Evolutionary conservation across 1,284 basidiomycete genomes (phyloP).

Genomic region (Earliella scabrosa): DNA sequence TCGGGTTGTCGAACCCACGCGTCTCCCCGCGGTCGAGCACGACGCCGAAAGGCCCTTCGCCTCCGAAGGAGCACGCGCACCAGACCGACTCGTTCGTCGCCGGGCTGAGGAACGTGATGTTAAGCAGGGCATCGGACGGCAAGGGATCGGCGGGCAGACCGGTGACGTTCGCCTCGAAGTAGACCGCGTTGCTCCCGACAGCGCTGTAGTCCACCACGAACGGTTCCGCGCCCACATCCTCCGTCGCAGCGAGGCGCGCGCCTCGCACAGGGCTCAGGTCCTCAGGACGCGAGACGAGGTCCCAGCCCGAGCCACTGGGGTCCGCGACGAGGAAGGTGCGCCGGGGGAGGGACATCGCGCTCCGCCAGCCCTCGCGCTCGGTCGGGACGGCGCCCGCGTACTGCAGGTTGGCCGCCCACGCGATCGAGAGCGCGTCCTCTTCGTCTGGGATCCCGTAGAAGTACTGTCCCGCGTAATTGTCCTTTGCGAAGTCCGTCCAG

Average conservation of each 20-base stretch:
- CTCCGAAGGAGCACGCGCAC: constrained; percentile 13
- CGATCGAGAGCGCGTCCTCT: constrained; percentile 16
- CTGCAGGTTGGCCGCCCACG: constrained; percentile 20
- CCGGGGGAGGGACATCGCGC: constrained; percentile 19
- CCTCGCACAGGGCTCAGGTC: constrained; percentile 13
- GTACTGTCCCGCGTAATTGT: constrained; percentile 25
- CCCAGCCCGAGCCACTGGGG: constrained; percentile 10
- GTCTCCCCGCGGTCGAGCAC: constrained; percentile 15
- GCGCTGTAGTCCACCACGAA: constrained; percentile 11
- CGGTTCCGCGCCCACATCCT: not conserved
- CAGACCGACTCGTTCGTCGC: constrained; percentile 16
- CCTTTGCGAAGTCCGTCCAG: constrained; percentile 21
- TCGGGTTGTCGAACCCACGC: constrained; percentile 15
- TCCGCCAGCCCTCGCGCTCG: constrained; percentile 21
- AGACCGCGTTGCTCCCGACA: constrained; percentile 15
- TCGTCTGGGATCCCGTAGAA: constrained; percentile 16
- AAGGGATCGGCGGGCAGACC: not conserved
- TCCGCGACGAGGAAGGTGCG: constrained; percentile 14
- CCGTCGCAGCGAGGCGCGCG: constrained; percentile 2
- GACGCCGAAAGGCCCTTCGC: constrained; percentile 1
- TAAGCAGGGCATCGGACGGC: constrained; percentile 8
- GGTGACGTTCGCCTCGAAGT: constrained; percentile 12
- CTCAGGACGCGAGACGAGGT: constrained; percentile 14
- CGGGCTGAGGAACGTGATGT: constrained; percentile 12
- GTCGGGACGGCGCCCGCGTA: constrained; percentile 17